Evolutionary conservation across 2,329 filamentous ascomycete genomes (phyloP).

Genomic region (Fulvia fulva): DNA sequence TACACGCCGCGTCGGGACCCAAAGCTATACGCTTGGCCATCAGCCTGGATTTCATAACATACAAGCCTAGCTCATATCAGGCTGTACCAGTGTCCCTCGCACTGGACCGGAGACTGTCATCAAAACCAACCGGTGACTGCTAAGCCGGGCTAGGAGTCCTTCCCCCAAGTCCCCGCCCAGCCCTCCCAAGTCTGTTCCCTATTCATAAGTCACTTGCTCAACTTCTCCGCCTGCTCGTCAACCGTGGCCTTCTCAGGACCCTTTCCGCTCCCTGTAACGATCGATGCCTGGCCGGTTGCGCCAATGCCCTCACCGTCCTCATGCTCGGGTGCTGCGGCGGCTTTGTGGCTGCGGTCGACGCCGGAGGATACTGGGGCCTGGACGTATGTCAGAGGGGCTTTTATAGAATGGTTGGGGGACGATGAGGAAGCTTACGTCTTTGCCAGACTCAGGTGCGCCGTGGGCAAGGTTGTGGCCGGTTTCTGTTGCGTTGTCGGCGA

Average conservation of each 20-base stretch:
- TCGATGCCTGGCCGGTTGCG: constrained; percentile 7
- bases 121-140: too few species aligned
- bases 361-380: constrained; percentile 17
- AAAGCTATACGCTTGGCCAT: not conserved
- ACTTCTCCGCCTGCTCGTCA: constrained; percentile 18
- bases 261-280: constrained; percentile 15
- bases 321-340: constrained; percentile 36
- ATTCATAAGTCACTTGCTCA: constrained; percentile 11
- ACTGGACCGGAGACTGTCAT: too few species aligned
- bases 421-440: constrained; percentile 28
- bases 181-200: constrained; percentile 1
- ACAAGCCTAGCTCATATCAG: not conserved
- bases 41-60: not conserved
- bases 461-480: constrained; percentile 36
- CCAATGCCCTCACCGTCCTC: constrained; percentile 36
- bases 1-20: not conserved
- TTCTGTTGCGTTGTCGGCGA: constrained; percentile 39
- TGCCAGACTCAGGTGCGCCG: constrained; percentile 29
- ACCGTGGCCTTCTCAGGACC: constrained; percentile 14
- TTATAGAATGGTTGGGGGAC: not conserved
- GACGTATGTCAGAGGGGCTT: not conserved
- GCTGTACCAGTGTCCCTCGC: not conserved
- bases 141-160: not conserved
- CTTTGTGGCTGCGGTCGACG: constrained; percentile 38
- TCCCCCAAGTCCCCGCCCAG: not conserved